Percentiles rank a stretch among this genome's conserved stretches.
phyloP scores from a whole-genome alignment of 2,329 filamentous ascomycete genomes.

The Trichoderma sp. region DNA sequence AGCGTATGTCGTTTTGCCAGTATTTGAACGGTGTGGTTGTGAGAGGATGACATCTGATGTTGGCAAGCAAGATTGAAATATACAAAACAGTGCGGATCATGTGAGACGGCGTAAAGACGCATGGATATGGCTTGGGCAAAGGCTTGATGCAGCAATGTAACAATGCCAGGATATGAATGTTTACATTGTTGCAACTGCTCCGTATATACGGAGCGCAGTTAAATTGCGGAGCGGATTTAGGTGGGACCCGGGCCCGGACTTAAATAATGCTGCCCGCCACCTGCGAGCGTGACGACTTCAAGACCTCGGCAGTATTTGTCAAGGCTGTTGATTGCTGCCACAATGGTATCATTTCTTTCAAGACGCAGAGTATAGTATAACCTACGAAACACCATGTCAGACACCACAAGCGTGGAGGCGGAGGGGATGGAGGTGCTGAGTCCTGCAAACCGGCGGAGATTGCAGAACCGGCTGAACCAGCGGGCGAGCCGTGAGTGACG shows the following conservation, averaged over 20 bases:
- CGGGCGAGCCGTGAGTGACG: slow-evolving; percentile 19
- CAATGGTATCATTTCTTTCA: background rate
- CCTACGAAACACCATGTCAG: background rate
- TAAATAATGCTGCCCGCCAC: background rate
- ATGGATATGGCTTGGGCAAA: background rate
- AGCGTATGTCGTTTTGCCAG: background rate
- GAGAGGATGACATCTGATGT: background rate
- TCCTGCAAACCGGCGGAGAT: slow-evolving; percentile 12
- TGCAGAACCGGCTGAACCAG: slow-evolving; percentile 21
- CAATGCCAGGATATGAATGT: background rate
- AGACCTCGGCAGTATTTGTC: background rate
- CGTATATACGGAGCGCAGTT: background rate
- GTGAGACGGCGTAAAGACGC: background rate
- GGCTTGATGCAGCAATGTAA: background rate
- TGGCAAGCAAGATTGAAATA: background rate
- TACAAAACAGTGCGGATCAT: background rate
- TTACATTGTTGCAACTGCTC: background rate
- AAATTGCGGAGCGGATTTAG: background rate
- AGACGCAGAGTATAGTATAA: background rate
- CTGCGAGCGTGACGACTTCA: background rate
- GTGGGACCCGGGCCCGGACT: background rate
- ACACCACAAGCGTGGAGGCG: background rate
- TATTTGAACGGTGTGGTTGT: background rate
- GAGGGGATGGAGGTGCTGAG: background rate
- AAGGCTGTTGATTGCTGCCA: background rate